These are phyloP conservation scores for Malus fusca DNA, from an alignment of 306 rosid genomes.

Conservation along the genomic window DNA sequence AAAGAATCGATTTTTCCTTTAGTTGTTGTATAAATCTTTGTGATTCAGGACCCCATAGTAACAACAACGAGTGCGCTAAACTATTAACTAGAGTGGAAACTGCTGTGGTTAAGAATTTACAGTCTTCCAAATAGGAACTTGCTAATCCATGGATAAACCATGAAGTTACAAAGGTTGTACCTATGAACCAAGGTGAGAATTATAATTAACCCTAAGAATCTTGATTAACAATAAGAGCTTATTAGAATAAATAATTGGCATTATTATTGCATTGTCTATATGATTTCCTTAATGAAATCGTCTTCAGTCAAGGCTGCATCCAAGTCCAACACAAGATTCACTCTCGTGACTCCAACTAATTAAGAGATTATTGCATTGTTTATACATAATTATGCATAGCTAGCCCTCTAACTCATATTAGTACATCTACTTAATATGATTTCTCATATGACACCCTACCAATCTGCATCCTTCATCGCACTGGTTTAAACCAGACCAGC, in stretches of 20 bases:
- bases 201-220: background rate
- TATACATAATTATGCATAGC: background rate
- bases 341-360: background rate
- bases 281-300: background rate
- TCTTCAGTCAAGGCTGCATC: background rate
- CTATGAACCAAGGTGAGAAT: background rate
- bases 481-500: background rate
- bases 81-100: too few relatives aligned
- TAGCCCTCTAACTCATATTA: background rate
- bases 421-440: background rate
- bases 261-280: background rate
- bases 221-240: too few relatives aligned
- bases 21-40: too few relatives aligned
- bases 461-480: background rate
- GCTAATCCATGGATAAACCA: too few relatives aligned
- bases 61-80: too few relatives aligned
- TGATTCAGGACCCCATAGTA: too few relatives aligned
- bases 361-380: background rate
- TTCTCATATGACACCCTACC: background rate
- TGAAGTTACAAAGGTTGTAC: too few relatives aligned
- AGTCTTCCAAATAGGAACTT: too few relatives aligned
- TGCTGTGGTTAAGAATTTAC: too few relatives aligned
- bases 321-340: background rate
- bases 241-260: too few relatives aligned
- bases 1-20: too few relatives aligned